Base-by-base conservation (phyloP, 345 rosid genomes). In the Dovyalis caffra region DNA sequence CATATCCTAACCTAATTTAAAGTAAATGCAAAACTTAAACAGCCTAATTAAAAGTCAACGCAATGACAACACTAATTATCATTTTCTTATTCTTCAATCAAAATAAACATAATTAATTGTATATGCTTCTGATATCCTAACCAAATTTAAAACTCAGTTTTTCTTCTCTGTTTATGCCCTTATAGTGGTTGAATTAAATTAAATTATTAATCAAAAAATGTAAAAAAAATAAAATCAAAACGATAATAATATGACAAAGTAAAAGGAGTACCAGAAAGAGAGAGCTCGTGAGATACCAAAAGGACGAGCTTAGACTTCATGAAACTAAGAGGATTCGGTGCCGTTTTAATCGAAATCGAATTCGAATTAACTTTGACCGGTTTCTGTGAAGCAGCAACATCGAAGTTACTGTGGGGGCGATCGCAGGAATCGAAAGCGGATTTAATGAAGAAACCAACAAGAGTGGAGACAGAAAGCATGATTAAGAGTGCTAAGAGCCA, bases 301-400 rank as follows among this genome's bases (percentile, higher is more conserved):
- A 85, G 83, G 33, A 85, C 88, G 21, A 62, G 76, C 80, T 76
- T 83, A 7, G 89, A 82, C 82, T 82, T 86, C 89, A 86, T 86
- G 75, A 86, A 86, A 34, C 79, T 64, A 64, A 86, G 89, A 0
- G 89, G 87, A 63, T 76, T 86, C 25, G 84, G 80, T 29, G 76
- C 61, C 31, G 61, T 45, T 45, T 16, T 45, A 45, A 45, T 12
- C 15, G 47, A 37, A 45, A 45, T 12, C 15, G 47, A 37, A 15
- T 31, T 25, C 38, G 63, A 43, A n/a, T 31, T n/a, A 43, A 9
- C 49, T 21, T 6, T 64, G n/a, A 23, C 53, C n/a, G 37, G 40
- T 47, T 73, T 45, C 4, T 34, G 33, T 64, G 40, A 45, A 0
- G 51, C 64, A 4, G 16, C 43, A n/a, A 63, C 69, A 11, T 73